These are phyloP conservation scores for Mycena metata DNA, from an alignment of 768 basidiomycete genomes.

Conservation along the genomic window DNA sequence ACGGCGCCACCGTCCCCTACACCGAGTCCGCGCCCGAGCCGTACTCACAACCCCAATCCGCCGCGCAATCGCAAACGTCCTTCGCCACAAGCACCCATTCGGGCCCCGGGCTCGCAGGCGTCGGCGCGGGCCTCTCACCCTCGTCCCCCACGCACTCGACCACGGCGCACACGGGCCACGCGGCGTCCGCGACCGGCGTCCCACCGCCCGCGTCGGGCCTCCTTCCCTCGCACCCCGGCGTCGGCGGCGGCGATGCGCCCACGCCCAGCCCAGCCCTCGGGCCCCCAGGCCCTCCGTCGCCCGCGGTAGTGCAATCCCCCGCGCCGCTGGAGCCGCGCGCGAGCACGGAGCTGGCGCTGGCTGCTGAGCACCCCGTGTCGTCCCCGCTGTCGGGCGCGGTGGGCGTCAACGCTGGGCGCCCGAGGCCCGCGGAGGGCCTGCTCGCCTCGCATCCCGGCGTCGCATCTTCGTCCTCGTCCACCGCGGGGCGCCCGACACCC, in stretches of 20 bases:
- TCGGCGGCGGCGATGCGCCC: not conserved
- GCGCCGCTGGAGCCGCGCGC: not conserved
- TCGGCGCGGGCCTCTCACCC: too few species aligned
- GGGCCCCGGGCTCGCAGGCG: too few species aligned
- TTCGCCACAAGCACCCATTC: too few species aligned
- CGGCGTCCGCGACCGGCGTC: not conserved
- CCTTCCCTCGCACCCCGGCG: conserved; percentile 14
- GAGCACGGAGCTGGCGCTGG: conserved; percentile 5
- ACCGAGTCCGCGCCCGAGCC: too few species aligned
- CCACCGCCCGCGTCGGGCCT: conserved; percentile 12
- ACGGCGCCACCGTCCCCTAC: too few species aligned
- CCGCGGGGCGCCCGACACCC: not conserved
- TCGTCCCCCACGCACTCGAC: not conserved
- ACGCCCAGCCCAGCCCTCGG: not conserved
- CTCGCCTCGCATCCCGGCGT: not conserved
- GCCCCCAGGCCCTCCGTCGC: not conserved
- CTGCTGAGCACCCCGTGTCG: not conserved
- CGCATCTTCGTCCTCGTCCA: not conserved
- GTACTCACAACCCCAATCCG: too few species aligned
- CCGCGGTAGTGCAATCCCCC: too few species aligned
- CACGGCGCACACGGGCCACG: conserved; percentile 15
- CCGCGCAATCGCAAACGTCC: too few species aligned
- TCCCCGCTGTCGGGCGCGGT: not conserved
- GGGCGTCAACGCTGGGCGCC: not conserved
- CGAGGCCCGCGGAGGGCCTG: not conserved